Evolutionary conservation across 257 asterid genomes (phyloP).

Genomic region (Solanum appendiculatum): DNA sequence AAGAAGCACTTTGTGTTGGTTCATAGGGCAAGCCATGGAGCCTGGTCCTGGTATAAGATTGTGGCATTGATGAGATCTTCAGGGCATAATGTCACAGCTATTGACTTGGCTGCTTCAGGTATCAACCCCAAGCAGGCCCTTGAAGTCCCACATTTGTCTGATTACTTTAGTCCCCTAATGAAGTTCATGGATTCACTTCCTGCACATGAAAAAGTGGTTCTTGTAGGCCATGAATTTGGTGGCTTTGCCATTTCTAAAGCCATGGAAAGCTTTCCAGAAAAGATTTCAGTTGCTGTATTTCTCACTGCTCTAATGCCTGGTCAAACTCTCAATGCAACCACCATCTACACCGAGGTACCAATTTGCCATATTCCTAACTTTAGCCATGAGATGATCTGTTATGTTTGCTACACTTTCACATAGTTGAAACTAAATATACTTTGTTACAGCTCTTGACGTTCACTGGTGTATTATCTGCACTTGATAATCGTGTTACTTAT

Average conservation of each 20-base stretch:
- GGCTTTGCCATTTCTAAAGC: neutral
- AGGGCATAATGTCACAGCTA: neutral
- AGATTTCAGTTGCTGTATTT: neutral
- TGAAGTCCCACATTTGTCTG: neutral
- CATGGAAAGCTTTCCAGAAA: neutral
- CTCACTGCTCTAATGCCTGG: constrained; percentile 18
- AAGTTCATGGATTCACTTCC: neutral
- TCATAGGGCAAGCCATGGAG: constrained; percentile 29
- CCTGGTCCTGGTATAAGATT: constrained; percentile 32
- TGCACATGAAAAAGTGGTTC: neutral
- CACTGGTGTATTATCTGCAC: too few species aligned
- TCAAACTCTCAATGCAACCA: neutral
- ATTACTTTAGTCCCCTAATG: neutral
- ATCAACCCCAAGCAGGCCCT: neutral
- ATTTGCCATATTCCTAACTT: neutral
- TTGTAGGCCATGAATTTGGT: neutral
- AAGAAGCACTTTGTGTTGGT: constrained; percentile 21
- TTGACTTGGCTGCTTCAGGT: neutral
- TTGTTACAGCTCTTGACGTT: neutral
- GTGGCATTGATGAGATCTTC: constrained; percentile 4
- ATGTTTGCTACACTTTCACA: neutral
- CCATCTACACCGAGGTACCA: neutral
- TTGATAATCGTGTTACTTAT: neutral
- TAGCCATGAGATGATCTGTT: neutral
- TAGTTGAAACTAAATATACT: neutral